Evolutionary conservation across 805 yeast genomes (phyloP), one percentile per base, ranked within the genome.

Genomic region (Saturnispora besseyi): DNA sequence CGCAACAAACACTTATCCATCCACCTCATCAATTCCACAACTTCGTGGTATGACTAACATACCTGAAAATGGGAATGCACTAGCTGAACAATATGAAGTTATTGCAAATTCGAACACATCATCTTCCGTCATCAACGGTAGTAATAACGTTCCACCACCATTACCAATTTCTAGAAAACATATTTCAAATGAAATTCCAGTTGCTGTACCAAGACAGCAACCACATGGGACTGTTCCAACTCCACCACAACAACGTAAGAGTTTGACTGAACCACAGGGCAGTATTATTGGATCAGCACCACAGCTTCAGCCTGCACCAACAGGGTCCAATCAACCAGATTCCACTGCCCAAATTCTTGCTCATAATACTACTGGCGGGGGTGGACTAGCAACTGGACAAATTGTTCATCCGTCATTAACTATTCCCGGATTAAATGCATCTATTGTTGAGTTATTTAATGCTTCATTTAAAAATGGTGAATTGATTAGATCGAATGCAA

Each of bases 381-480:
- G 70, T 36, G 62, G 67, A 6, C 55, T 63, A 7, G 50, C 60
- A 3, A 61, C 62, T 50, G 70, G 69, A 6, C 68, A 62, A 55
- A 62, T 66, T n/a, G 76, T 70, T 54, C 84, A 78, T 61, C 75
- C 82, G 34, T 71, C 76, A 28, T 62, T 73, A 57, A 67, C 75
- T 12, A 62, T 64, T 42, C 75, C 79, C n/a, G 95, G 93, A 2
- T 70, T 91, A 56, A 87, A 83, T 58, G 81, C 90, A 3, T 84
- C 95, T 44, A 71, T 89, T 55, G 90, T 93, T n/a, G 98, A 91
- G 68, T 81, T 85, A 11, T 72, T 87, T 54, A 82, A 80, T 61
- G 96, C 88, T 5, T 74, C 76, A 18, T 82, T 82, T 65, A 79
- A 77, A 54, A 87, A 82, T 59, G 96, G 95, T 18, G 66, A 67